Conservation (phyloP, 139 green algal genomes). For the Coelastrella sp. region DNA sequence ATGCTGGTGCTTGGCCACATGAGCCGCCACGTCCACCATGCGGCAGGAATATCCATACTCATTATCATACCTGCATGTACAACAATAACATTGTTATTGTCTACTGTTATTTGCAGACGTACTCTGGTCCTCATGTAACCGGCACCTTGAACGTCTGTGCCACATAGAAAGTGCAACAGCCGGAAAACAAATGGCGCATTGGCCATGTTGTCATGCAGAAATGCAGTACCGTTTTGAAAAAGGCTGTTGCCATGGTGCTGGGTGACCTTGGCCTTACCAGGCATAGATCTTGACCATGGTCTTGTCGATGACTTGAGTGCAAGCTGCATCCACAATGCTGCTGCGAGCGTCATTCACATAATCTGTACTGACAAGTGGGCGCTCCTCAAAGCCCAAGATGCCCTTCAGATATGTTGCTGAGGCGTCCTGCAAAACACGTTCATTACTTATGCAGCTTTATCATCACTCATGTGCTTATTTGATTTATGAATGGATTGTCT, state of each 20-base stretch:
- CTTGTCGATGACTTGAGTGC: constrained; percentile 84
- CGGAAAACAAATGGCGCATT: not conserved
- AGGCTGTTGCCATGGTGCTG: too few species aligned
- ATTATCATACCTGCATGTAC: constrained; percentile 79
- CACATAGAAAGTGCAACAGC: not conserved
- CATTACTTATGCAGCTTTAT: not conserved
- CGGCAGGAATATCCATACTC: constrained; percentile 84
- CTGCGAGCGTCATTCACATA: constrained; percentile 85
- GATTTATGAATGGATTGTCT: too few species aligned
- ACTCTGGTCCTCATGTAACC: too few species aligned
- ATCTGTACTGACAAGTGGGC: constrained; percentile 76
- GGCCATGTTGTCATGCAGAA: too few species aligned
- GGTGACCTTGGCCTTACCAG: constrained; percentile 55
- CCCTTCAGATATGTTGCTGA: constrained; percentile 72
- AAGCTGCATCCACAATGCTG: constrained; percentile 84
- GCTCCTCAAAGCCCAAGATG: constrained; percentile 84
- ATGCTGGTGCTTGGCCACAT: constrained; percentile 59
- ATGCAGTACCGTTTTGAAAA: too few species aligned
- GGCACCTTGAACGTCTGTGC: too few species aligned
- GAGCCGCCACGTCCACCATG: constrained; percentile 72
- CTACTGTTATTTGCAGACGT: too few species aligned
- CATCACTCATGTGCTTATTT: not conserved
- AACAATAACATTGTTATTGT: too few species aligned
- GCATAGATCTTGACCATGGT: constrained; percentile 89
- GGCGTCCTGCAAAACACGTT: constrained; percentile 61